Percentiles rank a stretch among this genome's conserved stretches.
phyloP scores from a whole-genome alignment of 805 yeast genomes.

The Pichia deserticola region DNA sequence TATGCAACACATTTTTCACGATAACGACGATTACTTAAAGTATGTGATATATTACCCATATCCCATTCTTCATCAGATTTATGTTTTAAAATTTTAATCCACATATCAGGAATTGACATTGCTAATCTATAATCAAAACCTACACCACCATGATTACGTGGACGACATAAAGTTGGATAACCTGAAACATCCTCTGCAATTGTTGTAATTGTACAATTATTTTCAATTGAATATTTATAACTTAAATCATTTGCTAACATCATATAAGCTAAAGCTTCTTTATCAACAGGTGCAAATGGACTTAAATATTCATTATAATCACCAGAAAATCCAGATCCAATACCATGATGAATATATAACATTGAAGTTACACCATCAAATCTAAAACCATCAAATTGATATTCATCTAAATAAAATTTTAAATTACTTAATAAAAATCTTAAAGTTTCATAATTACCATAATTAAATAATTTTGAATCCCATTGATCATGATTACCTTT shows the following conservation, averaged over 20 bases:
- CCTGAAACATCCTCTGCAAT: constrained; percentile 98
- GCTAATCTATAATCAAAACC: constrained; percentile 92
- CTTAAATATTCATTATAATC: constrained; percentile 87
- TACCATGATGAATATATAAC: constrained; percentile 89
- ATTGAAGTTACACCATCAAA: constrained; percentile 95
- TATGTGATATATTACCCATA: constrained; percentile 67
- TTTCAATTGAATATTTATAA: constrained; percentile 36
- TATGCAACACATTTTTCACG: constrained; percentile 85
- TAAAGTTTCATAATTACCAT: constrained; percentile 84
- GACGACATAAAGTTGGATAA: constrained; percentile 88
- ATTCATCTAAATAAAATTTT: constrained; percentile 76
- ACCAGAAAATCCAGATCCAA: constrained; percentile 83
- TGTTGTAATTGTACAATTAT: constrained; percentile 40
- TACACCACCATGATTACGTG: constrained; percentile 70
- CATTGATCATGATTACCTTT: constrained; percentile 86
- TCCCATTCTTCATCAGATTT: constrained; percentile 86
- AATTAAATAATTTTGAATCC: constrained; percentile 95
- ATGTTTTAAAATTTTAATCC: constrained; percentile 92
- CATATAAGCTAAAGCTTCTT: constrained; percentile 78
- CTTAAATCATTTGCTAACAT: constrained; percentile 87
- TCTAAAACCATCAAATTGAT: constrained; percentile 88
- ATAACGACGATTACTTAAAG: constrained; percentile 82
- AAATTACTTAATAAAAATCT: constrained; percentile 80
- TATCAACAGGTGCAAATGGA: constrained; percentile 66
- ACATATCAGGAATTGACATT: constrained; percentile 98